Conservation (phyloP, 306 rosid species). For the Acacia melanoxylon region DNA sequence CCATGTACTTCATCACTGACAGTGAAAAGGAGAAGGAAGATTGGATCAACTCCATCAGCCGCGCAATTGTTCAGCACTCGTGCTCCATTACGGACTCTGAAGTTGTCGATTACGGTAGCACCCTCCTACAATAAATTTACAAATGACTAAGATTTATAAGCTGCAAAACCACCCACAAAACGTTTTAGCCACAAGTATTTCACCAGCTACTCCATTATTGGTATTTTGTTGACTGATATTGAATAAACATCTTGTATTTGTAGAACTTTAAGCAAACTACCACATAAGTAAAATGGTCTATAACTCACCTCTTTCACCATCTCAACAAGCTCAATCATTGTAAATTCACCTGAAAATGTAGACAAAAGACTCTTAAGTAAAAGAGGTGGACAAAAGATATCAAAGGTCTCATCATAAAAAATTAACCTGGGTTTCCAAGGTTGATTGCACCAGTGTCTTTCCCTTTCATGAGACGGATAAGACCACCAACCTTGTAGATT, state of each 20-base stretch:
- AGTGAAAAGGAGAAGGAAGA: slow-evolving; percentile 61
- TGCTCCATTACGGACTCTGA: slow-evolving; percentile 49
- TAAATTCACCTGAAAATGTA: slow-evolving; percentile 74
- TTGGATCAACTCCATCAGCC: slow-evolving; percentile 60
- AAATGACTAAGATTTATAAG: slow-evolving; percentile 49
- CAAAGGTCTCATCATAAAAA: background rate
- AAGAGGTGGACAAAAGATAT: background rate
- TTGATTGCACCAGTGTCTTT: slow-evolving; percentile 79
- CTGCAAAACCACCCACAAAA: slow-evolving; percentile 44
- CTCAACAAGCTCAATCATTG: slow-evolving; percentile 92
- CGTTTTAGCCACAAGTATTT: slow-evolving; percentile 7
- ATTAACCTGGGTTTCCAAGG: slow-evolving; percentile 79
- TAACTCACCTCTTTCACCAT: slow-evolving; percentile 81
- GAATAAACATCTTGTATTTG: background rate
- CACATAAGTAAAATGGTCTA: slow-evolving; percentile 6
- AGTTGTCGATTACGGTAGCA: slow-evolving; percentile 52
- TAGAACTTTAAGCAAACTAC: background rate
- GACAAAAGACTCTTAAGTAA: slow-evolving; percentile 12
- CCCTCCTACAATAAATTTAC: too few species aligned
- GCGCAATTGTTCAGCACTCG: slow-evolving; percentile 54
- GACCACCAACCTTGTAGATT: slow-evolving; percentile 72
- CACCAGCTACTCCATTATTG: background rate
- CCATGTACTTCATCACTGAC: slow-evolving; percentile 70
- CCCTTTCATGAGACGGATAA: slow-evolving; percentile 80
- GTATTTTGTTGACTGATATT: background rate